Evolutionary conservation across 1,284 basidiomycete genomes (phyloP).

Genomic region (Macrocystidia cucumis): DNA sequence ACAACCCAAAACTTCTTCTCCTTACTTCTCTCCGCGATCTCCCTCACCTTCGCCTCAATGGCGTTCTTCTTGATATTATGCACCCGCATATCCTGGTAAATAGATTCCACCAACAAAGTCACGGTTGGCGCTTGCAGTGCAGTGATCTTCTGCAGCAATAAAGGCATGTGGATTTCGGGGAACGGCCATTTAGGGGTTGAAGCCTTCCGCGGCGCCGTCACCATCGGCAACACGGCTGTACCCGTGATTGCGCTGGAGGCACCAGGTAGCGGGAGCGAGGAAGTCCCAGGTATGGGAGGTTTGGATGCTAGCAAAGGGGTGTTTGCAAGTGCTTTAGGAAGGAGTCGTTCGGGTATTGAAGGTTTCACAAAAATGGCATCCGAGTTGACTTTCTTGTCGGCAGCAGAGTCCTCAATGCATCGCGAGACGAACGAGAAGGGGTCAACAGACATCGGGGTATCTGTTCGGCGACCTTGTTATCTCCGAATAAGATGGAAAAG

Average conservation of each 20-base stretch:
- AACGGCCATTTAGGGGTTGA: conserved; percentile 50
- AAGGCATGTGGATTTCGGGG: conserved; percentile 54
- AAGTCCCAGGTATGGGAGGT: no score
- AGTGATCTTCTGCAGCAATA: conserved; percentile 51
- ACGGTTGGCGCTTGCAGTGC: conserved; percentile 50
- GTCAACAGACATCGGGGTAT: conserved; percentile 65
- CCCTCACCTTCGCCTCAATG: conserved; percentile 71
- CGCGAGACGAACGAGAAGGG: conserved; percentile 70
- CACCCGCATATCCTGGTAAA: conserved; percentile 58
- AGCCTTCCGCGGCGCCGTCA: conserved; percentile 21
- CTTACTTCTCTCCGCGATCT: conserved; percentile 66
- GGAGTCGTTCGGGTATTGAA: conserved; percentile 26
- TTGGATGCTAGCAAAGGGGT: no score
- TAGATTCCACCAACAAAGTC: conserved; percentile 59
- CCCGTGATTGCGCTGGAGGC: no score
- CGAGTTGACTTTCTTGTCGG: conserved; percentile 11
- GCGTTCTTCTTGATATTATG: conserved; percentile 75
- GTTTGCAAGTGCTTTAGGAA: no score
- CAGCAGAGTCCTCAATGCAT: conserved; percentile 27
- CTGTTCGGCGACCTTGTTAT: conserved; percentile 29
- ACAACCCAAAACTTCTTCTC: conserved; percentile 66
- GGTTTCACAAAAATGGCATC: conserved; percentile 31
- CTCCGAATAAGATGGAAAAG: conserved; percentile 1
- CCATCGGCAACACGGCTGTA: no score
- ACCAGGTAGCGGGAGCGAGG: no score